Percentiles rank a stretch among this genome's conserved stretches.
phyloP scores from a whole-genome alignment of 2,329 filamentous ascomycete species.

The Curvularia sp. region DNA sequence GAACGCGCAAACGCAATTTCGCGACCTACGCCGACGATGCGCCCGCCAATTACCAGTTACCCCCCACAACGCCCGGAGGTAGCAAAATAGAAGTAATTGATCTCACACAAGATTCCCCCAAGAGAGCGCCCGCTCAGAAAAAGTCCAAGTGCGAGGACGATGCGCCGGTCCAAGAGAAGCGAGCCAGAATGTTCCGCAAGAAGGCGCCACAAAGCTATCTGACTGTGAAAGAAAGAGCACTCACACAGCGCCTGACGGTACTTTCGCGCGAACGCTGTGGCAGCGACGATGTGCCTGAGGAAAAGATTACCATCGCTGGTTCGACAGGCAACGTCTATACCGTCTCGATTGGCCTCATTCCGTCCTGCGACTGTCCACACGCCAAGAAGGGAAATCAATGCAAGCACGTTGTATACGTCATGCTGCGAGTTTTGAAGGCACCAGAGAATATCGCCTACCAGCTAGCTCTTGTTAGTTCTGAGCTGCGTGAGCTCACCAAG shows the following conservation, averaged over 20 bases:
- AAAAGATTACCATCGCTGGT: conserved; percentile 65
- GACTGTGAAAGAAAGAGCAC: conserved; percentile 57
- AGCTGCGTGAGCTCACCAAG: conserved; percentile 63
- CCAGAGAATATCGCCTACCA: conserved; percentile 64
- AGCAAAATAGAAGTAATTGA: conserved; percentile 16
- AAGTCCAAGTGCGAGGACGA: conserved; percentile 26
- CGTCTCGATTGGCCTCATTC: conserved; percentile 60
- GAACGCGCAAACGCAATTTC: conserved; percentile 35
- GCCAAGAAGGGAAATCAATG: conserved; percentile 64
- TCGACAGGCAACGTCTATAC: conserved; percentile 69
- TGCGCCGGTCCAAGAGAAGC: conserved; percentile 39
- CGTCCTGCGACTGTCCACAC: conserved; percentile 64
- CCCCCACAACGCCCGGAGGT: conserved; percentile 17
- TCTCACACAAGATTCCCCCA: conserved; percentile 18
- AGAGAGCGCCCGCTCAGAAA: conserved; percentile 25
- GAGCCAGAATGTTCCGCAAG: conserved; percentile 40
- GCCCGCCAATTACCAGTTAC: conserved; percentile 3
- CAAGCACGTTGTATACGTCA: conserved; percentile 69
- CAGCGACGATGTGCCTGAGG: conserved; percentile 56
- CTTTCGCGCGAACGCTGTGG: conserved; percentile 58
- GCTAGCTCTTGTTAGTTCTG: conserved; percentile 64
- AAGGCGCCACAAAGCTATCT: conserved; percentile 56
- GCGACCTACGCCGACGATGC: conserved; percentile 16
- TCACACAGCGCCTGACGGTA: conserved; percentile 64
- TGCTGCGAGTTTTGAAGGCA: conserved; percentile 65